Evolutionary conservation across 139 green algal genomes (phyloP).

Genomic region (Coelastrella sp.): DNA sequence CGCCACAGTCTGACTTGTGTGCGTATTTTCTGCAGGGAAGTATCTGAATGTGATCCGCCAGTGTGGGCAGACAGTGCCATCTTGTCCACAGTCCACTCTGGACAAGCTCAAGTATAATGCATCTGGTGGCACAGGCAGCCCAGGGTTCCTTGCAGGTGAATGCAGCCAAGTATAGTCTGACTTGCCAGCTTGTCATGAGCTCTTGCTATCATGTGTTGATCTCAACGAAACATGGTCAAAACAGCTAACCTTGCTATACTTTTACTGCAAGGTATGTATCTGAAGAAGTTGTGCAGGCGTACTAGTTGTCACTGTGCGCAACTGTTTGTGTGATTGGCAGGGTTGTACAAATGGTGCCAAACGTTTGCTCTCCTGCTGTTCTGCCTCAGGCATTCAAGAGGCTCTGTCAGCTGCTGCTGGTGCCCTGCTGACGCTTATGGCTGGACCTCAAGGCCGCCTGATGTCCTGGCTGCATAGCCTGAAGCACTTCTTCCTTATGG

Average conservation of each 20-base stretch:
- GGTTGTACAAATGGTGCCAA: not conserved
- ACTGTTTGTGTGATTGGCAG: not conserved
- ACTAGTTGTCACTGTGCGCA: too few species aligned
- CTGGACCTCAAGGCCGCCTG: constrained; percentile 57
- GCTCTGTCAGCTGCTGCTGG: constrained; percentile 64
- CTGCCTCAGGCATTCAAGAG: constrained; percentile 53
- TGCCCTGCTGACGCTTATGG: constrained; percentile 77
- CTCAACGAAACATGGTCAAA: too few species aligned
- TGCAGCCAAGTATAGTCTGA: not conserved
- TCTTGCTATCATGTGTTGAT: too few species aligned
- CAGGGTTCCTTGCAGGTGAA: not conserved
- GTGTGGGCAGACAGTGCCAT: constrained; percentile 67
- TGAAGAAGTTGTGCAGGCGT: too few species aligned
- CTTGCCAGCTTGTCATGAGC: too few species aligned
- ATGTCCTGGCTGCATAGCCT: constrained; percentile 74
- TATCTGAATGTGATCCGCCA: constrained; percentile 92
- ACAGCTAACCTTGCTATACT: too few species aligned
- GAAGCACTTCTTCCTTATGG: constrained; percentile 95
- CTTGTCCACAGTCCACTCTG: constrained; percentile 46
- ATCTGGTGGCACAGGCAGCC: constrained; percentile 4
- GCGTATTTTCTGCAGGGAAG: constrained; percentile 72
- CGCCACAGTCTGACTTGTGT: too few species aligned
- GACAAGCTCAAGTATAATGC: constrained; percentile 50
- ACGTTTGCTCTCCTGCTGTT: not conserved
- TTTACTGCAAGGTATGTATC: too few species aligned